Percentiles rank a stretch among this genome's conserved stretches.
phyloP scores from a whole-genome alignment of 495 filamentous ascomycete genomes.

The Geoglossum glabrum region DNA sequence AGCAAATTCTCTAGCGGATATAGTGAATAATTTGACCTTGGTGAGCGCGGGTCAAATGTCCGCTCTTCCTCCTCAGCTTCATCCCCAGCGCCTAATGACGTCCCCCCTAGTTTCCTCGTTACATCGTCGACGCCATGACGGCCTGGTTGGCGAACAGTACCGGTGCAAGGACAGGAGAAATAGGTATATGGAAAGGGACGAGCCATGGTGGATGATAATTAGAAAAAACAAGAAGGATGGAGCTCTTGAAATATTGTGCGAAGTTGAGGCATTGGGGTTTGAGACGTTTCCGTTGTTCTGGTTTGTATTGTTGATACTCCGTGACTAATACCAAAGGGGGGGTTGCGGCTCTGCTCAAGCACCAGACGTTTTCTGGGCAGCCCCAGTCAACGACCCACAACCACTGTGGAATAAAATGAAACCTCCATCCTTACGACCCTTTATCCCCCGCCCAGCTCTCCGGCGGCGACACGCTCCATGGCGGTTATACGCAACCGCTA shows the following conservation, averaged over 20 bases:
- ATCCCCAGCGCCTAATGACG: conserved; percentile 24
- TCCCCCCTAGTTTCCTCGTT: conserved; percentile 15
- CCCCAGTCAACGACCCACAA: neutral
- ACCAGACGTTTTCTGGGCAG: neutral
- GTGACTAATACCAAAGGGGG: neutral
- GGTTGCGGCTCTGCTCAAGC: neutral
- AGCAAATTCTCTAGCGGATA: conserved; percentile 87
- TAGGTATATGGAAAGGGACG: conserved; percentile 63
- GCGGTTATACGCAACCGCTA: conserved; percentile 52
- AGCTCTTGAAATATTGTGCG: neutral
- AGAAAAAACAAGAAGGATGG: neutral
- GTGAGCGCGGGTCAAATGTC: conserved; percentile 68
- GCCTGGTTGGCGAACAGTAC: conserved; percentile 25
- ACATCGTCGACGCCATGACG: conserved; percentile 19
- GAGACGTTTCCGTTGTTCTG: neutral
- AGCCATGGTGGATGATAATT: neutral
- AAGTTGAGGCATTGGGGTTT: neutral
- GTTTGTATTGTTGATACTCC: neutral
- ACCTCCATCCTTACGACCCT: neutral
- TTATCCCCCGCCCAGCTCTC: neutral
- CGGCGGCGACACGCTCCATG: neutral
- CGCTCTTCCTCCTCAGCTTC: conserved; percentile 52
- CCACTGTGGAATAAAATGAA: neutral
- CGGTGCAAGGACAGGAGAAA: conserved; percentile 80
- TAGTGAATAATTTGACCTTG: conserved; percentile 70